Evolutionary conservation across 257 asterid genomes (phyloP), one percentile per base, ranked within the genome.

Genomic region (Henckelia pumila): DNA sequence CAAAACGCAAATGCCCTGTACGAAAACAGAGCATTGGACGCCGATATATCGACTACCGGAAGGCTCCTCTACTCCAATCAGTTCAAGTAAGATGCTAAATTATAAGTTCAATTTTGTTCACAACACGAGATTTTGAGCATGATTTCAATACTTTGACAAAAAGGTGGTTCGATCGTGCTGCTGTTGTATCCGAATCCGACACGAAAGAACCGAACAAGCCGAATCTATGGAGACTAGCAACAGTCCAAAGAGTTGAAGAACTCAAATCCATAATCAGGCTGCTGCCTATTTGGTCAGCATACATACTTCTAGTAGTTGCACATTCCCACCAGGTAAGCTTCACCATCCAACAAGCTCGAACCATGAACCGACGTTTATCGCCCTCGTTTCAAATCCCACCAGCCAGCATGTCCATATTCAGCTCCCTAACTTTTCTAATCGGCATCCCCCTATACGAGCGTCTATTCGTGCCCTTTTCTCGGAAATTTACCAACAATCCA

Each of bases 181-280:
- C 95, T 2, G 59, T 92, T 9, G 80, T 78, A 1, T n/a, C 78
- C 0, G 79, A 73, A 7, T 57, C 68, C 1, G 95, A 89, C 76
- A 68, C 71, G 68, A 77, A 70, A 1, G 77, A 66, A 2, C 11
- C 78, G 0, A 58, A 40, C 35, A 21, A 76, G 26, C 92, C 95
- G 4, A 89, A 89, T 19, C 78, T 80, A 7, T 92, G 98, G 98
- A 77, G 82, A 35, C 61, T 89, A 63, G 87, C 90, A 4, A 92
- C 98, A 0, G 89, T 87, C 68, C 96, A 92, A 49, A 81, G 95
- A 70, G 88, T 83, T 0, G 98, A 91, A 72, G 98, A 92, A 78
- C 77, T 92, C 2, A 92, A 92, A 71, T 75, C 90, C 19, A 75
- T 91, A 14, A 70, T 84, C 53, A 59, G 94, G 33, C 67, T 91